phyloP scores from a whole-genome alignment of 768 basidiomycete genomes.

The Sporobolomyces pararoseus region DNA sequence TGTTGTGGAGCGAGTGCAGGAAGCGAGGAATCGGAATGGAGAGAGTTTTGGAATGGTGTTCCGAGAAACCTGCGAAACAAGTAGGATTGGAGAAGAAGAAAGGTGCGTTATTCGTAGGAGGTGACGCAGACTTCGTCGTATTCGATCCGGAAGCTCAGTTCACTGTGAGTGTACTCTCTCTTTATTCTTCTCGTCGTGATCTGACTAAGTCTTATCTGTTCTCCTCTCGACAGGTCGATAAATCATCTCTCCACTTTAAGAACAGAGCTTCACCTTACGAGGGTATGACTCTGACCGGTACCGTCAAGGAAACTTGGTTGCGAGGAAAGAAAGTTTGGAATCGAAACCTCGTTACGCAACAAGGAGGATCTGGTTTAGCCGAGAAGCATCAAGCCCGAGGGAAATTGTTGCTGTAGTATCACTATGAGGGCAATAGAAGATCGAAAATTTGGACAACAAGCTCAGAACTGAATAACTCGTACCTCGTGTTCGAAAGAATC shows the following conservation, averaged over 20 bases:
- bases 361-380: constrained; percentile 7
- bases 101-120: constrained; percentile 67
- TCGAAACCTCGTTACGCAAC: constrained; percentile 4
- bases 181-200: not conserved
- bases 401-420: constrained; percentile 31
- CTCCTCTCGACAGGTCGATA: constrained; percentile 71
- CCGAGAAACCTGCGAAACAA: constrained; percentile 69
- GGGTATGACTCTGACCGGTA: constrained; percentile 65
- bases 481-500: no score
- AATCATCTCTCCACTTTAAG: constrained; percentile 74
- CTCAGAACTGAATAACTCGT: no score
- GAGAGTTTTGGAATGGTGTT: constrained; percentile 71
- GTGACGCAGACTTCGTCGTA: constrained; percentile 79
- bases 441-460: no score
- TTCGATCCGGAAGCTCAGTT: constrained; percentile 62
- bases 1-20: constrained; percentile 79
- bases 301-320: constrained; percentile 73
- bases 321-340: constrained; percentile 67
- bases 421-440: no score
- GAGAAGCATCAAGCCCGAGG: constrained; percentile 19
- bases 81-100: constrained; percentile 68
- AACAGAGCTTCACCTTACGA: constrained; percentile 91
- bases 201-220: no score
- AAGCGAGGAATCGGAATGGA: constrained; percentile 60
- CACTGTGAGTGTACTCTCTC: constrained; percentile 40